Conservation (phyloP, 164 flowering plant genomes). For the Umbilicus rupestris region DNA sequence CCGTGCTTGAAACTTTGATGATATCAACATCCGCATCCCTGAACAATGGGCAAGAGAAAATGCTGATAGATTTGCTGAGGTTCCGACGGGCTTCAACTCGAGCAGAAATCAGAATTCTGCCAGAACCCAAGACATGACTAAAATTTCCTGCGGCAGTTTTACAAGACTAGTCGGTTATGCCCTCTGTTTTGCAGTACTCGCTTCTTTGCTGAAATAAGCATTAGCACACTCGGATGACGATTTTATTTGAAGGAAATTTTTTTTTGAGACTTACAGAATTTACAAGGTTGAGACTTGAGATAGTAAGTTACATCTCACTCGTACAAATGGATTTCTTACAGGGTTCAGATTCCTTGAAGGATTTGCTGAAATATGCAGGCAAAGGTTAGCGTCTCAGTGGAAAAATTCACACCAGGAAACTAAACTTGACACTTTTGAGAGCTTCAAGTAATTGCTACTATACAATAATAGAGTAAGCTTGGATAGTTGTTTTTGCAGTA, state of each 20-base stretch:
- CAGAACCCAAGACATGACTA: slow-evolving; percentile 12
- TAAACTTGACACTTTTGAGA: neutral
- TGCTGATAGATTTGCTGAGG: slow-evolving; percentile 41
- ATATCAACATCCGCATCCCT: slow-evolving; percentile 32
- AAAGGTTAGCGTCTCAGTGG: neutral
- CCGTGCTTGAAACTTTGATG: slow-evolving; percentile 42
- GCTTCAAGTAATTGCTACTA: neutral
- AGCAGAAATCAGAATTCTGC: slow-evolving; percentile 38
- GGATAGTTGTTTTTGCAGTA: neutral
- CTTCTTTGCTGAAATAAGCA: neutral
- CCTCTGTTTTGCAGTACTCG: neutral
- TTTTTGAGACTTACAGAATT: neutral
- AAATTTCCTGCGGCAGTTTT: neutral
- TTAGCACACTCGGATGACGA: neutral
- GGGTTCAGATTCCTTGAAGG: neutral
- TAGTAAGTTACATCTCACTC: neutral
- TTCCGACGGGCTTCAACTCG: slow-evolving; percentile 51
- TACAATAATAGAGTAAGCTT: neutral
- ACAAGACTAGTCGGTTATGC: neutral
- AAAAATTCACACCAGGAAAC: neutral
- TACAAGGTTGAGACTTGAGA: neutral
- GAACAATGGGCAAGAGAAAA: slow-evolving; percentile 27
- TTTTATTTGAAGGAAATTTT: neutral
- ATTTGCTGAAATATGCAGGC: neutral
- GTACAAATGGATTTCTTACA: neutral